Percentiles rank a stretch among this genome's conserved stretches.
Evolutionary conservation across 345 rosid genomes (phyloP).

Genomic region (Schrenkiella parvula): DNA sequence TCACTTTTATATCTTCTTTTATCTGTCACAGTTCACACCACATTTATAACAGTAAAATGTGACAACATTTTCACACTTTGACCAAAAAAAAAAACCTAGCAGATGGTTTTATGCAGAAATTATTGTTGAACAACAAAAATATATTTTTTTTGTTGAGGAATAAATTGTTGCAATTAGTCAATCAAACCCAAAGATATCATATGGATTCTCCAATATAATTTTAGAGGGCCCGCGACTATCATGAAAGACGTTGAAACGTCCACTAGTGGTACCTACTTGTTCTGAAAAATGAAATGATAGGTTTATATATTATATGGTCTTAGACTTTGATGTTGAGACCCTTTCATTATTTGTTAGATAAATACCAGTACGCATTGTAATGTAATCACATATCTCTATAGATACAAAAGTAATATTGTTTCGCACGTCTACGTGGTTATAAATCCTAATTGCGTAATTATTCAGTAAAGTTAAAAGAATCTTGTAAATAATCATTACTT

Average conservation of each 20-base stretch:
- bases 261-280: constrained; percentile 28
- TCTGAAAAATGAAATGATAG: constrained; percentile 5
- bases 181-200: constrained; percentile 20
- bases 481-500: constrained; percentile 11
- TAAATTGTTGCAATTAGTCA: neutral
- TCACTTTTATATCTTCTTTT: constrained; percentile 1
- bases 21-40: constrained; percentile 6
- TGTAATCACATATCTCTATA: neutral
- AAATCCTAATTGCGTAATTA: constrained; percentile 10
- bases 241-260: constrained; percentile 32
- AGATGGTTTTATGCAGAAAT: neutral
- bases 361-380: neutral
- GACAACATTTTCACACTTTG: neutral
- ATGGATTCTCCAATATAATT: constrained; percentile 18
- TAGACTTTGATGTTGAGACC: constrained; percentile 2
- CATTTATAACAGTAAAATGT: constrained; percentile 1
- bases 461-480: constrained; percentile 28
- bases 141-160: neutral
- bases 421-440: neutral
- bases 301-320: constrained; percentile 18
- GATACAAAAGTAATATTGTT: neutral
- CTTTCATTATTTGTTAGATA: neutral
- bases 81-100: constrained; percentile 9
- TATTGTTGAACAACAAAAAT: neutral
- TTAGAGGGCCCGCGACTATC: constrained; percentile 23